Conservation (phyloP, 305 asterid genomes). For the Striga hermonthica region DNA sequence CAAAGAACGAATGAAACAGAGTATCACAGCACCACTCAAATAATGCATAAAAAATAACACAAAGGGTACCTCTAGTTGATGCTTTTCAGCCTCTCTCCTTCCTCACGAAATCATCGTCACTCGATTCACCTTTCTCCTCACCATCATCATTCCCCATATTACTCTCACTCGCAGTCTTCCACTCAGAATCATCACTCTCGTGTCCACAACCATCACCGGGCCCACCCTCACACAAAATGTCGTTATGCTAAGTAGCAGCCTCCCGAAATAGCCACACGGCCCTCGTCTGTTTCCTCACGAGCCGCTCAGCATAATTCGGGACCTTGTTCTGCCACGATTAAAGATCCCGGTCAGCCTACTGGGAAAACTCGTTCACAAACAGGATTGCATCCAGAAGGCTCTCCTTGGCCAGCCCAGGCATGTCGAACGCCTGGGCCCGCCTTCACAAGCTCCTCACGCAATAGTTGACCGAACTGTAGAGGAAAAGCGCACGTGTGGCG, state of each 20-base stretch:
- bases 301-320: slow-evolving; percentile 54
- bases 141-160: too few species aligned
- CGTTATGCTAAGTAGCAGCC: slow-evolving; percentile 16
- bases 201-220: too few species aligned
- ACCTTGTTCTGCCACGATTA: slow-evolving; percentile 31
- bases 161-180: too few species aligned
- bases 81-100: too few species aligned
- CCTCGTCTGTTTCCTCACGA: slow-evolving; percentile 79
- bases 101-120: too few species aligned
- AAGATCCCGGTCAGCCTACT: slow-evolving; percentile 35
- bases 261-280: slow-evolving; percentile 60
- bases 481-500: slow-evolving; percentile 73
- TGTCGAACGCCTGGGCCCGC: slow-evolving; percentile 77
- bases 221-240: too few species aligned
- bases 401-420: slow-evolving; percentile 77
- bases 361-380: slow-evolving; percentile 47
- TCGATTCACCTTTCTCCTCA: too few species aligned
- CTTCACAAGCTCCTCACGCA: slow-evolving; percentile 69
- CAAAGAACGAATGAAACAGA: too few species aligned
- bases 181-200: too few species aligned
- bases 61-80: too few species aligned
- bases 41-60: too few species aligned
- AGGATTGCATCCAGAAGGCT: slow-evolving; percentile 77
- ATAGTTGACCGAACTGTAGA: slow-evolving; percentile 63
- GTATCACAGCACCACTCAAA: too few species aligned